Evolutionary conservation across 768 basidiomycete species (phyloP).

Genomic region (Coprinellus aureogranulatus): DNA sequence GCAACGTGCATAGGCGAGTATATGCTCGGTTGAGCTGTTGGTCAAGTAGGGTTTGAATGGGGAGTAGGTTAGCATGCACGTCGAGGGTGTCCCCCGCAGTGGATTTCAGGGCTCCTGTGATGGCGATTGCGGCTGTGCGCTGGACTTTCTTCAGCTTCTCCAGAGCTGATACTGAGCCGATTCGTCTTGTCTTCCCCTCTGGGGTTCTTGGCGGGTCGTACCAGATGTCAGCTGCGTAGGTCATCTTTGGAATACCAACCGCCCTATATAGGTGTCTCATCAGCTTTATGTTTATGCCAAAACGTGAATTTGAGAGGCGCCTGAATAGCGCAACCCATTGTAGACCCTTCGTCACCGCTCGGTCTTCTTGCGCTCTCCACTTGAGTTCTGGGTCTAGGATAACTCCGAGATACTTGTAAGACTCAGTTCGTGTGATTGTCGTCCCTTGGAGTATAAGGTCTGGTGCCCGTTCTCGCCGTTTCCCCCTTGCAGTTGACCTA

Average conservation of each 20-base stretch:
- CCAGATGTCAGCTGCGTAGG: slow-evolving; percentile 23
- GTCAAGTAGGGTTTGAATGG: slow-evolving; percentile 10
- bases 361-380: slow-evolving; percentile 11
- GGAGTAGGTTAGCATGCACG: slow-evolving; percentile 14
- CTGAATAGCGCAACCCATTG: slow-evolving; percentile 15
- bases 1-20: slow-evolving; percentile 14
- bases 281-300: slow-evolving; percentile 14
- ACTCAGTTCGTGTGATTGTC: slow-evolving; percentile 2
- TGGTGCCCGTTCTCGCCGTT: background rate
- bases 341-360: slow-evolving; percentile 12
- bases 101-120: slow-evolving; percentile 20
- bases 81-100: slow-evolving; percentile 18
- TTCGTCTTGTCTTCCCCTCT: background rate
- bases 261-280: slow-evolving; percentile 22
- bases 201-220: slow-evolving; percentile 13
- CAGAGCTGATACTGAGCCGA: slow-evolving; percentile 12
- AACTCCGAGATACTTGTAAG: slow-evolving; percentile 27
- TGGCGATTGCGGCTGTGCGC: slow-evolving; percentile 16
- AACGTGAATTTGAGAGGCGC: slow-evolving; percentile 10
- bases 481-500: background rate
- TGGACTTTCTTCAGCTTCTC: slow-evolving; percentile 15
- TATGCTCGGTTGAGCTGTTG: slow-evolving; percentile 9
- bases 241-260: slow-evolving; percentile 23
- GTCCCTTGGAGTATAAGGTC: background rate
- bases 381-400: slow-evolving; percentile 18